phyloP scores from a whole-genome alignment of 805 yeast genomes.

The Hanseniaspora hatyaiensis region DNA sequence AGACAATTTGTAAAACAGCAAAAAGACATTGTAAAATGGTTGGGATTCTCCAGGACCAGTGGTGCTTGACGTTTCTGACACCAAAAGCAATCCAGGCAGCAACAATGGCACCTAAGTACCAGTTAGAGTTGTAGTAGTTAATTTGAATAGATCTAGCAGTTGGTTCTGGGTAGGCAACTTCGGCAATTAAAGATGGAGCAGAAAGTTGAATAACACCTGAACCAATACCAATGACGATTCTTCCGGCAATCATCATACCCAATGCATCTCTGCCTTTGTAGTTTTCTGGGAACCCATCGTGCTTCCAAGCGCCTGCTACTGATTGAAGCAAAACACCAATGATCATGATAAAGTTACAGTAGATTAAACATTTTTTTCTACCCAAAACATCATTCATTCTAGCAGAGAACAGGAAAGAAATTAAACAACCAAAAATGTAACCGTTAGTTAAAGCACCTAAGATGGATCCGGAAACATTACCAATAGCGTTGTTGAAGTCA shows the following conservation, averaged over 20 bases:
- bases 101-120: conserved; percentile 45
- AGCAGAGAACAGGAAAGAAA: conserved; percentile 27
- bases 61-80: conserved; percentile 26
- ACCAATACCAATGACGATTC: conserved; percentile 42
- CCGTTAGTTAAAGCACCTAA: conserved; percentile 36
- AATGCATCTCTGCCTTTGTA: conserved; percentile 32
- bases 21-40: conserved; percentile 39
- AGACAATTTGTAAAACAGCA: conserved; percentile 34
- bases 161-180: conserved; percentile 36
- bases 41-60: conserved; percentile 46
- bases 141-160: conserved; percentile 34
- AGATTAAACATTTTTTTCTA: conserved; percentile 29
- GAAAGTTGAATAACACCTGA: conserved; percentile 33
- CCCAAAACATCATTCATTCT: conserved; percentile 32
- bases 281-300: conserved; percentile 25
- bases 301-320: conserved; percentile 24
- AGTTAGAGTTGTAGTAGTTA: conserved; percentile 39
- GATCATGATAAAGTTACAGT: conserved; percentile 23
- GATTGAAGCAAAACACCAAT: conserved; percentile 17
- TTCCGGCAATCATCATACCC: conserved; percentile 33
- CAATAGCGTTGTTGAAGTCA: conserved; percentile 34
- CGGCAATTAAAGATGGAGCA: conserved; percentile 41
- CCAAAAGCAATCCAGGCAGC: conserved; percentile 45
- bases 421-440: conserved; percentile 33
- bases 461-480: conserved; percentile 31